phyloP scores from a whole-genome alignment of 2,329 filamentous ascomycete species.

The Cladorrhinum sp. region DNA sequence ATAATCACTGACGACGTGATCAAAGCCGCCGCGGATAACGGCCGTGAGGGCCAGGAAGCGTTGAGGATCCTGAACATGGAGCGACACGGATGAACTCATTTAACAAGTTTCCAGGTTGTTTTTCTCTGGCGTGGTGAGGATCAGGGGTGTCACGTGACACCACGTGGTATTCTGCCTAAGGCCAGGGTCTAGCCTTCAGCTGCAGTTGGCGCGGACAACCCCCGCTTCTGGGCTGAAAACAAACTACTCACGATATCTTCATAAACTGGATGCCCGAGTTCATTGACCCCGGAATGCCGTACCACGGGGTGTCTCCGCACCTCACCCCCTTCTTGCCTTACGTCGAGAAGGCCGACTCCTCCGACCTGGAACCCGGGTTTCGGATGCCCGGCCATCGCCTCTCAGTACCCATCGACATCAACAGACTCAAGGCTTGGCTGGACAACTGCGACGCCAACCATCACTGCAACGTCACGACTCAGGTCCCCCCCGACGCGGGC shows the following conservation, averaged over 20 bases:
- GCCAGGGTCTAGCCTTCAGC: not conserved
- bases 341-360: slow-evolving; percentile 14
- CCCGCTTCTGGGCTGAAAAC: not conserved
- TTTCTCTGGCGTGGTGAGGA: not conserved
- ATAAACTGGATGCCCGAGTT: not conserved
- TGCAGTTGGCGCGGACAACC: not conserved
- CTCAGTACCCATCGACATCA: slow-evolving; percentile 10
- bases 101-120: too few relatives aligned
- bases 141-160: not conserved
- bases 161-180: not conserved
- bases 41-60: too few relatives aligned
- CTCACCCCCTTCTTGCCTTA: slow-evolving; percentile 17
- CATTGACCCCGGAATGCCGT: slow-evolving; percentile 6
- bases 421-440: slow-evolving; percentile 11
- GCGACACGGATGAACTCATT: too few relatives aligned
- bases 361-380: not conserved
- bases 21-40: too few relatives aligned
- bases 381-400: slow-evolving; percentile 4
- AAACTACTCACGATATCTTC: not conserved
- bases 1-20: too few relatives aligned
- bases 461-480: not conserved
- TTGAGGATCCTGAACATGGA: too few relatives aligned
- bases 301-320: slow-evolving; percentile 12
- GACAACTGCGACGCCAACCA: slow-evolving; percentile 11
- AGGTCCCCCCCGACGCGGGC: not conserved